Percentiles rank a stretch among this genome's conserved stretches.
Evolutionary conservation across 2,329 filamentous ascomycete species (phyloP).

Genomic region (Neonectria punicea): DNA sequence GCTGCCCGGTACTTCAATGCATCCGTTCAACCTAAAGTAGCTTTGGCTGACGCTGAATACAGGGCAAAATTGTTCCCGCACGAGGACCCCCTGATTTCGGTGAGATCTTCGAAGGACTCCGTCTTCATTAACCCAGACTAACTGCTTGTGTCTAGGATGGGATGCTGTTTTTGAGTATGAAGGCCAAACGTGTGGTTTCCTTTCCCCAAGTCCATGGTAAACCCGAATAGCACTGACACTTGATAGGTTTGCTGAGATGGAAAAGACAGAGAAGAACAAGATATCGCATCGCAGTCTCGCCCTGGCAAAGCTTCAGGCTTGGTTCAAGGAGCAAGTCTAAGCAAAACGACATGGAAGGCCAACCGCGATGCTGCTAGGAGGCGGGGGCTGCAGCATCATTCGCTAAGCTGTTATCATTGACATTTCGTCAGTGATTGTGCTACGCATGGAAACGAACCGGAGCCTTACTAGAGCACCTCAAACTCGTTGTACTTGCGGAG

Average conservation of each 20-base stretch:
- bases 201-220: not conserved
- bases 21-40: not conserved
- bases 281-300: slow-evolving; percentile 92
- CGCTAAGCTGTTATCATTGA: slow-evolving; percentile 5
- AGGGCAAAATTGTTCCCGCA: slow-evolving; percentile 84
- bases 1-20: slow-evolving; percentile 71
- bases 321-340: slow-evolving; percentile 67
- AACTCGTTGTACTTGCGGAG: slow-evolving; percentile 79
- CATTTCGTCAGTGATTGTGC: not conserved
- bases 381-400: not conserved
- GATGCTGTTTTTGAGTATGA: slow-evolving; percentile 96
- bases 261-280: slow-evolving; percentile 85
- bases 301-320: slow-evolving; percentile 85
- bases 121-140: not conserved
- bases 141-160: slow-evolving; percentile 73
- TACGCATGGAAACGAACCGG: not conserved
- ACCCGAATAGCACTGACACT: slow-evolving; percentile 22
- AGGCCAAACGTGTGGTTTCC: slow-evolving; percentile 74
- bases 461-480: slow-evolving; percentile 77
- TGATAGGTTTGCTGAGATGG: slow-evolving; percentile 89
- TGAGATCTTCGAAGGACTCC: slow-evolving; percentile 53
- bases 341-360: not conserved
- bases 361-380: not conserved
- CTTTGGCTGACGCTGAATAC: slow-evolving; percentile 8
- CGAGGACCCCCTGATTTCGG: slow-evolving; percentile 86